Evolutionary conservation across 768 basidiomycete species (phyloP).

Genomic region (Leccinum imitatum): DNA sequence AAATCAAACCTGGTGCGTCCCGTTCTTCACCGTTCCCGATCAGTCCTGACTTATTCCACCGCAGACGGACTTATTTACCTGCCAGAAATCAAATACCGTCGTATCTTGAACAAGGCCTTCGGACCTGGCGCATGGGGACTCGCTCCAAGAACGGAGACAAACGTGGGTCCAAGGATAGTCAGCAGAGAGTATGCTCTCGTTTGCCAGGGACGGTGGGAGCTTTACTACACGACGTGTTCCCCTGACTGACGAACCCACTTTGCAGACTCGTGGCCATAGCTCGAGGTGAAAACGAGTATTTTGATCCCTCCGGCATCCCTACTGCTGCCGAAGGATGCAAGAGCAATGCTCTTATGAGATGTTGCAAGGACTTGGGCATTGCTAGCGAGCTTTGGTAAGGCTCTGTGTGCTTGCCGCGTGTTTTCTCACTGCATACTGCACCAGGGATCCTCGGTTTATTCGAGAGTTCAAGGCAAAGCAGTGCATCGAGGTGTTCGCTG

Average conservation of each 20-base stretch:
- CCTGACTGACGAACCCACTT: background rate
- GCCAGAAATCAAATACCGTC: constrained; percentile 95
- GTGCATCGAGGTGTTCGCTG: constrained; percentile 82
- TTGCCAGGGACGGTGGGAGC: constrained; percentile 78
- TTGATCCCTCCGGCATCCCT: constrained; percentile 84
- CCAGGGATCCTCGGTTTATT: constrained; percentile 94
- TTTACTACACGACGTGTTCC: background rate
- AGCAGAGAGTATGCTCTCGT: constrained; percentile 94
- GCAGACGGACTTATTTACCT: constrained; percentile 91
- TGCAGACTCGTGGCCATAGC: constrained; percentile 84
- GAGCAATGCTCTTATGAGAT: constrained; percentile 95
- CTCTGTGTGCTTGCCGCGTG: background rate
- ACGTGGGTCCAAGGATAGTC: constrained; percentile 84
- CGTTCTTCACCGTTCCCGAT: background rate
- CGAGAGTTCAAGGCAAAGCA: constrained; percentile 86
- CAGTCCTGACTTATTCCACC: background rate
- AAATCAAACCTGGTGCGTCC: constrained; percentile 86
- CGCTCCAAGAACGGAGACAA: constrained; percentile 89
- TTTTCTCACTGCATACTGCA: background rate
- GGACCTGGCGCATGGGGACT: constrained; percentile 98
- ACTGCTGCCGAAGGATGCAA: constrained; percentile 96
- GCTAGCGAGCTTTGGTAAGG: constrained; percentile 93
- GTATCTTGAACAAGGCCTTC: constrained; percentile 89
- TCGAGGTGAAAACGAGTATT: constrained; percentile 95
- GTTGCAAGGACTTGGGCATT: constrained; percentile 94